Conservation (phyloP, 768 basidiomycete species). For the Boletus sp. region DNA sequence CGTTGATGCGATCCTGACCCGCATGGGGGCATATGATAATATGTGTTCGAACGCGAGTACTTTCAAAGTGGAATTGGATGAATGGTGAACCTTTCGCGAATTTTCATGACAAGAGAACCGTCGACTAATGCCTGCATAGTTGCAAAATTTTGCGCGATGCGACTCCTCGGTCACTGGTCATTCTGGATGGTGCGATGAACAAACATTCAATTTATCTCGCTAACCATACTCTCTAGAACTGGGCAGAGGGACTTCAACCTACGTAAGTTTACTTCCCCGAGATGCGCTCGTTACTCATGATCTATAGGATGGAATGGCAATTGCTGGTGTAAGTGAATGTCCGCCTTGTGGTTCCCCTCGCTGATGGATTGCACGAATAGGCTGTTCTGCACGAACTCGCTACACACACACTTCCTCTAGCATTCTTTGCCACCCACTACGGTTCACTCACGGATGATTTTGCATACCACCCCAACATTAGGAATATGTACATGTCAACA, state of each 20-base stretch:
- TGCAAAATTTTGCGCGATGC: slow-evolving; percentile 93
- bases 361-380: slow-evolving; percentile 33
- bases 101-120: not conserved
- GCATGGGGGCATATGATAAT: slow-evolving; percentile 99
- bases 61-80: slow-evolving; percentile 98
- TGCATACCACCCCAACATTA: slow-evolving; percentile 85
- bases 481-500: slow-evolving; percentile 95
- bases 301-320: slow-evolving; percentile 93
- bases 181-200: slow-evolving; percentile 74
- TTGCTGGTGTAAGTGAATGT: slow-evolving; percentile 66
- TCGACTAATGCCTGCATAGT: slow-evolving; percentile 37
- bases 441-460: slow-evolving; percentile 95
- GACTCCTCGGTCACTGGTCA: slow-evolving; percentile 90
- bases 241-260: slow-evolving; percentile 94
- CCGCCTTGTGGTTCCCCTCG: not conserved
- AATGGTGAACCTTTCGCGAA: slow-evolving; percentile 57
- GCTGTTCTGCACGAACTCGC: slow-evolving; percentile 94
- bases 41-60: slow-evolving; percentile 94
- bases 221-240: slow-evolving; percentile 56
- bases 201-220: not conserved
- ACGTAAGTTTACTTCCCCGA: slow-evolving; percentile 42
- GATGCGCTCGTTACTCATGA: slow-evolving; percentile 13
- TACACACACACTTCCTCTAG: slow-evolving; percentile 84
- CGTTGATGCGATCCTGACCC: slow-evolving; percentile 87
- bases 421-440: slow-evolving; percentile 98